phyloP scores from a whole-genome alignment of 352 stramenopile genomes.

The Elongisporangium undulatum region DNA sequence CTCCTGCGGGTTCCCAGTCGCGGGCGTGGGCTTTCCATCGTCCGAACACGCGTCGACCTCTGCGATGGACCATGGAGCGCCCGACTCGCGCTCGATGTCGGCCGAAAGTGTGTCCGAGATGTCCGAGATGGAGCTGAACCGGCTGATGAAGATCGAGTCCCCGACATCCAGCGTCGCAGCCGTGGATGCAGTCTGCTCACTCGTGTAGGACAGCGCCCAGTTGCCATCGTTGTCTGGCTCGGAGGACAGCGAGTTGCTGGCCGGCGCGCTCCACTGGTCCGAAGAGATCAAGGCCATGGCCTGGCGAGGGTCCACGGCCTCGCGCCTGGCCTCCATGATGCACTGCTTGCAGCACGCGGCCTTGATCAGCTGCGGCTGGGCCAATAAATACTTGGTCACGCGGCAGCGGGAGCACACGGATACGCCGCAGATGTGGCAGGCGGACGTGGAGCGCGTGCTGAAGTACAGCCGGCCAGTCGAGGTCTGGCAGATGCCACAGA shows the following conservation, averaged over 20 bases:
- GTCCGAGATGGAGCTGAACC: background rate
- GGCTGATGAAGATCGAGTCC: background rate
- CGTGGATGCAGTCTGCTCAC: background rate
- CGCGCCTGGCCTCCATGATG: background rate
- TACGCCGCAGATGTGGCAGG: conserved; percentile 21
- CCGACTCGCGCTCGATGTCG: background rate
- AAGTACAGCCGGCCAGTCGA: background rate
- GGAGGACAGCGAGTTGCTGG: background rate
- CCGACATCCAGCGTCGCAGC: background rate
- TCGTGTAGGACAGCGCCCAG: background rate
- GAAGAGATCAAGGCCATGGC: background rate
- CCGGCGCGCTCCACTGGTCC: background rate
- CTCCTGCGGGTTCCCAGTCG: background rate
- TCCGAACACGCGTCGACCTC: background rate
- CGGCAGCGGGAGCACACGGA: conserved; percentile 25
- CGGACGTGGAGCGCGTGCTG: background rate
- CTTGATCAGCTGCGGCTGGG: background rate
- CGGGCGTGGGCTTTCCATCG: background rate
- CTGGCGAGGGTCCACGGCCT: background rate
- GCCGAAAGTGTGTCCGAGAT: background rate
- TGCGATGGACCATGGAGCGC: background rate
- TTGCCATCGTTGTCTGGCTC: background rate
- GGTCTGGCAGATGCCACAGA: conserved; percentile 17
- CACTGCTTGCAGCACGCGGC: conserved; percentile 1
- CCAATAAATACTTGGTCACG: conserved; percentile 11